phyloP scores from a whole-genome alignment of 805 yeast species.

The Saccharomyces paradoxus region DNA sequence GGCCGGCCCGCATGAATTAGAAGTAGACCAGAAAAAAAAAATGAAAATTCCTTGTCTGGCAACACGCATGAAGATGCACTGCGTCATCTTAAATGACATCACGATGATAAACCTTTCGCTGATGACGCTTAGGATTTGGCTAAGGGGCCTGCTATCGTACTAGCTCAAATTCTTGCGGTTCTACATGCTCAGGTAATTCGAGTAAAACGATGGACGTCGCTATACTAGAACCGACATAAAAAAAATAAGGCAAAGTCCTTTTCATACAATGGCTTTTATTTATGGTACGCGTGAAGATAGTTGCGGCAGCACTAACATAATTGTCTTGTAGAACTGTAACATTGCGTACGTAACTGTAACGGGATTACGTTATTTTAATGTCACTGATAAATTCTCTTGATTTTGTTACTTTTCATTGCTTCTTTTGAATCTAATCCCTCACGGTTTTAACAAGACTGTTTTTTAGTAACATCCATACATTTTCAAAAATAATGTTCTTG shows the following conservation, averaged over 20 bases:
- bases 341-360: too few species aligned
- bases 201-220: neutral
- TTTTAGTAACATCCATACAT: neutral
- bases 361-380: too few species aligned
- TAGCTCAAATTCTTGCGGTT: neutral
- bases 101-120: neutral
- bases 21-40: neutral
- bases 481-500: neutral
- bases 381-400: neutral
- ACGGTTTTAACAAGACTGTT: neutral
- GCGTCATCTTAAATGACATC: neutral
- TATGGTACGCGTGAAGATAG: too few species aligned
- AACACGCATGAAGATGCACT: neutral
- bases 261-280: too few species aligned
- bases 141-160: neutral
- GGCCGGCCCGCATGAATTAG: neutral
- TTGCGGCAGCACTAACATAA: too few species aligned
- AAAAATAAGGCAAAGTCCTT: too few species aligned
- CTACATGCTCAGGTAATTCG: neutral
- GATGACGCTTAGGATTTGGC: neutral
- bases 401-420: neutral
- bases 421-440: neutral
- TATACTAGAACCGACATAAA: neutral
- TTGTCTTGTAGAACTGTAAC: too few species aligned
- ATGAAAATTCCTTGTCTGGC: neutral